Conservation (phyloP, 1,284 basidiomycete genomes). For the Trametes hirsuta region DNA sequence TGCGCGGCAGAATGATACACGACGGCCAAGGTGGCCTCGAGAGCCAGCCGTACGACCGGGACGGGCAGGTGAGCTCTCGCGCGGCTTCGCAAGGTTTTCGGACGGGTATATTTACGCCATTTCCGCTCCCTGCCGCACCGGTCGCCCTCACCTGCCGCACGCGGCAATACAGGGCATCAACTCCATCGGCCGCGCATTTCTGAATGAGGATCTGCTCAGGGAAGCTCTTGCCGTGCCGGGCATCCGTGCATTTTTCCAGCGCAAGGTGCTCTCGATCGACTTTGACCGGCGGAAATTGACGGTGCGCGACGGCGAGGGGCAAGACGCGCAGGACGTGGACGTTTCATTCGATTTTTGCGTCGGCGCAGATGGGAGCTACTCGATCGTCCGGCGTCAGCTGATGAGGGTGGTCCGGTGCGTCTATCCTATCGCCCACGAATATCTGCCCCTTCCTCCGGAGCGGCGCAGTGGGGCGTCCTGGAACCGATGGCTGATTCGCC, state of each 20-base stretch:
- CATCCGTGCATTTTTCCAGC: slow-evolving; percentile 77
- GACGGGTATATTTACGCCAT: slow-evolving; percentile 20
- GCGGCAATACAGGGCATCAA: slow-evolving; percentile 76
- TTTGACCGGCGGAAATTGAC: slow-evolving; percentile 69
- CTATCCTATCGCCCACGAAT: slow-evolving; percentile 26
- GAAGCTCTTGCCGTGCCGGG: slow-evolving; percentile 65
- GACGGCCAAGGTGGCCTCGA: slow-evolving; percentile 68
- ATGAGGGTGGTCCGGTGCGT: slow-evolving; percentile 85
- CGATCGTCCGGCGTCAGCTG: slow-evolving; percentile 83
- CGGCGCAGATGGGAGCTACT: slow-evolving; percentile 91
- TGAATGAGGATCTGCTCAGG: slow-evolving; percentile 86
- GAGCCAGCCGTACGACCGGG: slow-evolving; percentile 86
- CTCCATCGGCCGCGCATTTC: slow-evolving; percentile 86
- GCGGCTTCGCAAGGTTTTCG: slow-evolving; percentile 18
- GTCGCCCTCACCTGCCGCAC: slow-evolving; percentile 18
- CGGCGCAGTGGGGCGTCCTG: slow-evolving; percentile 10
- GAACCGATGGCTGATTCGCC: slow-evolving; percentile 17
- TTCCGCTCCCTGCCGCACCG: slow-evolving; percentile 28
- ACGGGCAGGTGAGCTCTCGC: slow-evolving; percentile 71
- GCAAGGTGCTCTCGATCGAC: slow-evolving; percentile 75
- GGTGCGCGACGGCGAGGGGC: slow-evolving; percentile 46
- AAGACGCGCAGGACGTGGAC: slow-evolving; percentile 44
- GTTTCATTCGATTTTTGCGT: slow-evolving; percentile 81
- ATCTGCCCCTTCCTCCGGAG: slow-evolving; percentile 9
- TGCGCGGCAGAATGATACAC: slow-evolving; percentile 97